These are phyloP conservation scores for Cercospora citrullina DNA, from an alignment of 2,329 filamentous ascomycete species.

Conservation along the genomic window DNA sequence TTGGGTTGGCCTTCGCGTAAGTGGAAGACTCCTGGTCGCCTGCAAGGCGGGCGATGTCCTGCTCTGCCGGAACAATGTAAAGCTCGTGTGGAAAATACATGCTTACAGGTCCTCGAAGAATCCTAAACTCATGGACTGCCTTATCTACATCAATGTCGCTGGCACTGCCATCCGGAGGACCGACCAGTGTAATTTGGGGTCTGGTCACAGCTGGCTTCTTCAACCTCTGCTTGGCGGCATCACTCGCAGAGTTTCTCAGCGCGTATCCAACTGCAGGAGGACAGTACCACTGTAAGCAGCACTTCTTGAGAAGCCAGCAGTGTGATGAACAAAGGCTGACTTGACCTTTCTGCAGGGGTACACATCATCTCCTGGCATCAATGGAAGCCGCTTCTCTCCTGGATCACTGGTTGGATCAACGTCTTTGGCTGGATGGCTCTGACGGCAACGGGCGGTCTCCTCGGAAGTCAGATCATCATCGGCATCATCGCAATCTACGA, in stretches of 20 bases:
- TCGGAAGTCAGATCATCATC: conserved; percentile 66
- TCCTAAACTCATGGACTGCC: conserved; percentile 65
- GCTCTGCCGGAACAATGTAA: neutral
- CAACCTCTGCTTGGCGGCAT: conserved; percentile 68
- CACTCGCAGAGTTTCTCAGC: conserved; percentile 65
- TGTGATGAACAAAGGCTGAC: neutral
- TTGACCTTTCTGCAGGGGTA: conserved; percentile 45
- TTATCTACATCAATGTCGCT: conserved; percentile 59
- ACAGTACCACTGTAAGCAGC: conserved; percentile 55
- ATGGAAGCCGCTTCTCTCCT: conserved; percentile 64
- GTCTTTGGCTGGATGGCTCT: conserved; percentile 70
- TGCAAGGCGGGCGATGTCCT: too few relatives aligned
- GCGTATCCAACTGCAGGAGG: conserved; percentile 53
- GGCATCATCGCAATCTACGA: conserved; percentile 65
- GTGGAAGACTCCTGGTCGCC: neutral
- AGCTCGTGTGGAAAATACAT: neutral
- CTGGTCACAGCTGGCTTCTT: conserved; percentile 59
- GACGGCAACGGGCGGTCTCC: conserved; percentile 66
- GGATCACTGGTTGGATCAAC: conserved; percentile 72
- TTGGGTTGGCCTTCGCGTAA: conserved; percentile 60
- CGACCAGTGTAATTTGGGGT: conserved; percentile 72
- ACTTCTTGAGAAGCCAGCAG: neutral
- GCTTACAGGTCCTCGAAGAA: conserved; percentile 31
- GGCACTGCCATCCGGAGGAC: conserved; percentile 69
- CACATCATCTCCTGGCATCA: conserved; percentile 62